Evolutionary conservation across 805 yeast genomes (phyloP), one percentile per base, ranked within the genome.

Genomic region (Cyberlindnera sargentensis): DNA sequence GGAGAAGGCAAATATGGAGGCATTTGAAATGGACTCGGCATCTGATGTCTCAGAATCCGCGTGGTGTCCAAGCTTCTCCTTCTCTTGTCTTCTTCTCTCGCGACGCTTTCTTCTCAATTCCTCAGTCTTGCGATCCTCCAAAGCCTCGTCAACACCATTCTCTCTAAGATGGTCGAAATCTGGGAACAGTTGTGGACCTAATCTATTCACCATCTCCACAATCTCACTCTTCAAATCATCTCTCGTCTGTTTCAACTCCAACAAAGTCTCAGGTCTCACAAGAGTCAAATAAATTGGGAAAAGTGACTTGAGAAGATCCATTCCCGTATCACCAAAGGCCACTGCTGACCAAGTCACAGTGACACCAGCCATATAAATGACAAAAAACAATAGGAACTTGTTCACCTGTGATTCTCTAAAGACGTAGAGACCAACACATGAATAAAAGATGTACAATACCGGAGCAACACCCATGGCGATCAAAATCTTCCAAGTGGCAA

Each of bases 401-500:
- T 61, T 60, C 48, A 61, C 46, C 47, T 51, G 48, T 44, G 63
- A 45, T 60, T 61, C 45, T 59, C 69, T 51, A 62, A 54, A 49
- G 60, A 49, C 45, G 44, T 60, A 60, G 2, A 68, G 55, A 23
- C 86, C 82, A 11, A 84, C 49, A 3, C 75, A 60, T 0, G 97
- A 88, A 65, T 93, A 93, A 45, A 84, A 69, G 32, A 80, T 77
- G 68, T 91, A 93, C 28, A 93, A 67, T 35, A 87, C 61, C 3
- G 99, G 99, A 0, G 97, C 95, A 42, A 87, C 66, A 5, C 91
- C 95, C 76, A 93, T 75, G 31, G 90, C 80, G 34, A 91, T 88
- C 49, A 93, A 70, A 38, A 93, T 82, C 64, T 93, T 93, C 99
- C 99, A 93, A 2, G 98, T 90, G 2, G 98, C 98, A 47, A 93